phyloP scores from a whole-genome alignment of 331 rosid species.

The Quercus tomentella region DNA sequence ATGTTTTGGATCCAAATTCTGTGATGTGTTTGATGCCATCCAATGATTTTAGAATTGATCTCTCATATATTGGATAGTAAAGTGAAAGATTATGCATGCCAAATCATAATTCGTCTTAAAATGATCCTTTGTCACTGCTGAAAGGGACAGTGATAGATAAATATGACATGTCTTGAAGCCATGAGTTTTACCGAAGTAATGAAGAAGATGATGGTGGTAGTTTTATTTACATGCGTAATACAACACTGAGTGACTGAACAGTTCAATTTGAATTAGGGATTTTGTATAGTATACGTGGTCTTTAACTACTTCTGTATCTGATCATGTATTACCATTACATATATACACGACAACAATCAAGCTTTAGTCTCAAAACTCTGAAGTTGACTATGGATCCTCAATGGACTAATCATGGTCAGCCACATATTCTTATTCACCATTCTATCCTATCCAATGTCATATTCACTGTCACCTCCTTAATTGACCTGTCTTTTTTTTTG shows the following conservation, averaged over 20 bases:
- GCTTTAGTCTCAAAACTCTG: too few relatives aligned
- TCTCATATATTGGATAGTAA: not conserved
- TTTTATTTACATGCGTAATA: not conserved
- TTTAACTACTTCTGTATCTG: not conserved
- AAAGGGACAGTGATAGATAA: not conserved
- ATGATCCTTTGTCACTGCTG: not conserved
- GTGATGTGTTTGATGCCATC: not conserved
- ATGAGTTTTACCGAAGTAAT: not conserved
- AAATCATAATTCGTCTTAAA: not conserved
- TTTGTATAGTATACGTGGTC: not conserved
- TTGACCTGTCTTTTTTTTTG: too few relatives aligned
- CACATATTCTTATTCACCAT: too few relatives aligned
- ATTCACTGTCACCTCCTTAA: too few relatives aligned
- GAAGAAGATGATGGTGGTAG: not conserved
- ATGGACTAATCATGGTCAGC: too few relatives aligned
- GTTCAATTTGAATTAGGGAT: not conserved
- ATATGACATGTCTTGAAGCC: not conserved
- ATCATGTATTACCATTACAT: not conserved
- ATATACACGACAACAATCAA: too few relatives aligned
- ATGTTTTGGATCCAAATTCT: slow-evolving; percentile 8
- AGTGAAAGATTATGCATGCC: not conserved
- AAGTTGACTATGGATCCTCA: too few relatives aligned
- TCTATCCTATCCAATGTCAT: too few relatives aligned
- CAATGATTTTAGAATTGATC: not conserved
- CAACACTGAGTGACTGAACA: not conserved